Base-by-base conservation (phyloP, 2,329 filamentous ascomycete genomes). In the Myriosclerotinia scirpicola region DNA sequence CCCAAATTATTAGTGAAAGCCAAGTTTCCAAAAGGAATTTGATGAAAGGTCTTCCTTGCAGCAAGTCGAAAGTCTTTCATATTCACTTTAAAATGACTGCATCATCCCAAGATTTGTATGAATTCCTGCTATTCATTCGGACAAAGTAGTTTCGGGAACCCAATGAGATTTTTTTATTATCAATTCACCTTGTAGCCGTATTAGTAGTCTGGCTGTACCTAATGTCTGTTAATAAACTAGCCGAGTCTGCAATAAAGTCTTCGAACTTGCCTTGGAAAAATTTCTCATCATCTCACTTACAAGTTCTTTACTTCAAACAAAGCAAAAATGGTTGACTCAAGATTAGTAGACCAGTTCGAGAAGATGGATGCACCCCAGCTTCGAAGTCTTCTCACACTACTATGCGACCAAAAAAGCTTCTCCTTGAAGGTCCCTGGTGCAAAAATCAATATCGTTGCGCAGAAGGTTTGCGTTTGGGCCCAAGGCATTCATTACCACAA, bases 301-400 rank as follows among this genome's bases (percentile, higher is more conserved):
- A 17, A n/a, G 5, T 34, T 46, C 5, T n/a, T 15, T n/a, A n/a
- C 2, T n/a, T 5, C n/a, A 14, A 14, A 26, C 26, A 3, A 11
- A 7, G 2, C 14, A n/a, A 59, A 59, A 15, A 59, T 59, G 42
- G 14, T 46, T 6, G 56, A 59, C 42, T 36, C 42, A 36, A 59
- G 56, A 17, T 22, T 59, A 17, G 5, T 8, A 5, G 42, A 59
- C 36, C 42, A 59, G 36, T 48, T 59, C 1, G 56, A 59, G 26
- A 59, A 59, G 42, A 36, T 59, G 42, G 56, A 48, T 48, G 56
- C 56, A 34, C 42, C 30, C 20, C 44, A 38, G 30, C 44, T 50
- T 17, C 56, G 42, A 26, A 14, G 26, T n/a, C 44, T 60, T 26
- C 56, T 60, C 30, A 22, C 2, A 9, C 15, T 60, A 17, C 1